Conservation (phyloP, 2,329 filamentous ascomycete genomes). For the Exserohilum turcica region DNA sequence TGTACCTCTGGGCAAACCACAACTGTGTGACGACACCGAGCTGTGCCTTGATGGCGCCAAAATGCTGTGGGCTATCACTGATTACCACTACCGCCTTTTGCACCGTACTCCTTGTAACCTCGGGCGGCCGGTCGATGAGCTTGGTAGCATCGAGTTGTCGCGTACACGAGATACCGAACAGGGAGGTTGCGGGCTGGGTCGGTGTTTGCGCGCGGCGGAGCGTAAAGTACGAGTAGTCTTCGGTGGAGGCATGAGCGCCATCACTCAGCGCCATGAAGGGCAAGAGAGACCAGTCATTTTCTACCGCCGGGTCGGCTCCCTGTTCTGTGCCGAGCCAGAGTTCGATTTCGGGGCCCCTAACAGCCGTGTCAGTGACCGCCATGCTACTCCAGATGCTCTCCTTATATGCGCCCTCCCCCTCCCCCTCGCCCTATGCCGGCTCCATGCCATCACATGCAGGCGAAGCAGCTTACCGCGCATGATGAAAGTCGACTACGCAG, state of each 20-base stretch:
- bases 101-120: conserved; percentile 96
- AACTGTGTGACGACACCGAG: conserved; percentile 88
- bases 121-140: conserved; percentile 77
- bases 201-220: conserved; percentile 64
- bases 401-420: neutral
- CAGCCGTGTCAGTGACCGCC: neutral
- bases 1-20: conserved; percentile 87
- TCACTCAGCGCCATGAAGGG: conserved; percentile 98
- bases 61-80: conserved; percentile 85
- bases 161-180: conserved; percentile 96
- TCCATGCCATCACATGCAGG: conserved; percentile 3
- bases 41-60: conserved; percentile 88
- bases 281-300: conserved; percentile 88
- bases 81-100: conserved; percentile 98
- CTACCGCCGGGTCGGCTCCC: conserved; percentile 74
- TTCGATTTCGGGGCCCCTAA: conserved; percentile 87
- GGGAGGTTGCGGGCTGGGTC: conserved; percentile 68
- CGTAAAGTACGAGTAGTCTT: conserved; percentile 99
- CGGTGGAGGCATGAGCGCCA: conserved; percentile 87
- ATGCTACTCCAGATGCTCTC: neutral
- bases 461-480: conserved; percentile 49
- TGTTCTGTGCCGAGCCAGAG: conserved; percentile 81
- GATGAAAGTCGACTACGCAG: conserved; percentile 60
- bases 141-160: conserved; percentile 82
- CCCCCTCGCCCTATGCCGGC: neutral